phyloP scores from a whole-genome alignment of 2,329 filamentous ascomycete genomes.

The Nemania sp. region DNA sequence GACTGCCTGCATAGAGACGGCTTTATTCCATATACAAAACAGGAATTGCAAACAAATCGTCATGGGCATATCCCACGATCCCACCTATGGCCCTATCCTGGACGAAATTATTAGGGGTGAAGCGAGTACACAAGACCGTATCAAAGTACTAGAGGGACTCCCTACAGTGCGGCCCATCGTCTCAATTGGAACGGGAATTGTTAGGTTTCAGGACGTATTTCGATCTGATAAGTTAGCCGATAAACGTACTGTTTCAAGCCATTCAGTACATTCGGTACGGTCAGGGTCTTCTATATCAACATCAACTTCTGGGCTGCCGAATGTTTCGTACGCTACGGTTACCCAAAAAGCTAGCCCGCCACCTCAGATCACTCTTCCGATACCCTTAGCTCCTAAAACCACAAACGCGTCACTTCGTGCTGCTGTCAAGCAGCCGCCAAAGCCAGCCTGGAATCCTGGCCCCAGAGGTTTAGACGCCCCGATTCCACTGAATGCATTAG shows the following conservation, averaged over 20 bases:
- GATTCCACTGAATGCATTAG: constrained; percentile 59
- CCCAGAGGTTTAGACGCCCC: constrained; percentile 66
- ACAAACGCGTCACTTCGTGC: constrained; percentile 41
- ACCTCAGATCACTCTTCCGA: constrained; percentile 57
- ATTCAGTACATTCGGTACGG: constrained; percentile 39
- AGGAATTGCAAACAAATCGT: constrained; percentile 72
- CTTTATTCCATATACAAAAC: constrained; percentile 69
- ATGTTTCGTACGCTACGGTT: constrained; percentile 57
- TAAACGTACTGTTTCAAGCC: constrained; percentile 45
- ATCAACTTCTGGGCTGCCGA: constrained; percentile 37
- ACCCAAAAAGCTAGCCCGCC: constrained; percentile 58
- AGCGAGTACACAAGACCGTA: constrained; percentile 55
- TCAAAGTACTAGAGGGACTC: constrained; percentile 67
- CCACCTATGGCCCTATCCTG: constrained; percentile 70
- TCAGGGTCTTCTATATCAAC: constrained; percentile 47
- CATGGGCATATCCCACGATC: constrained; percentile 72
- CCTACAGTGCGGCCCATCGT: constrained; percentile 64
- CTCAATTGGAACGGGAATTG: constrained; percentile 59
- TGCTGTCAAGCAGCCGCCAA: constrained; percentile 47
- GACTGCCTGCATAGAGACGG: constrained; percentile 56
- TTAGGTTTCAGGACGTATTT: constrained; percentile 65
- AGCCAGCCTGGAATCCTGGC: constrained; percentile 64
- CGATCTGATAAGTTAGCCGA: constrained; percentile 64
- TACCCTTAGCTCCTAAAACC: constrained; percentile 53
- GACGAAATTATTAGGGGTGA: constrained; percentile 65